A percentile compares a stretch with the other conserved stretches of the same genome.
phyloP scores from a whole-genome alignment of 139 green algal species.

The Nannochloris sp. region DNA sequence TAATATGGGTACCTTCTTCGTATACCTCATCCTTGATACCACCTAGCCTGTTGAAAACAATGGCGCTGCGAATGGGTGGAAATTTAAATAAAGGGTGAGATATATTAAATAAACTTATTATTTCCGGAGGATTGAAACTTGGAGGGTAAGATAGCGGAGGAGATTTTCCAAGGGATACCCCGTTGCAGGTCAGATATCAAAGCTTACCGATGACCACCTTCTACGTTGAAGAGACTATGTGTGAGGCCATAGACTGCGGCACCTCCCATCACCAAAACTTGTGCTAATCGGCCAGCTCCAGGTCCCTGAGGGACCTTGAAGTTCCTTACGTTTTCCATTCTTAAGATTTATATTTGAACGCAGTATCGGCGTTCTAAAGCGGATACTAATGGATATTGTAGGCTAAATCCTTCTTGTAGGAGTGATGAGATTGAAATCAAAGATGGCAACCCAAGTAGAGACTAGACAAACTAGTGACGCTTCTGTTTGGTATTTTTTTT shows the following conservation, averaged over 20 bases:
- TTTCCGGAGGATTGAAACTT: not conserved
- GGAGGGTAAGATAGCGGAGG: not conserved
- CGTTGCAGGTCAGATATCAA: not conserved
- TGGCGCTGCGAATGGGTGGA: constrained; percentile 48
- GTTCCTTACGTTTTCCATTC: constrained; percentile 33
- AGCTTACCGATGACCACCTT: constrained; percentile 82
- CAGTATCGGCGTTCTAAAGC: not conserved
- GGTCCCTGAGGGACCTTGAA: constrained; percentile 16
- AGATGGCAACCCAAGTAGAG: too few relatives aligned
- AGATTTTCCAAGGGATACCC: too few relatives aligned
- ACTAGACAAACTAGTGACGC: too few relatives aligned
- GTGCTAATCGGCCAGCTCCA: constrained; percentile 14
- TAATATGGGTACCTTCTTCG: constrained; percentile 92
- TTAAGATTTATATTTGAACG: not conserved
- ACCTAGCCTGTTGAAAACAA: constrained; percentile 95
- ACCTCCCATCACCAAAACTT: constrained; percentile 31
- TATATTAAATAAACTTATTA: not conserved
- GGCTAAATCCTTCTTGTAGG: not conserved
- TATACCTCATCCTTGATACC: constrained; percentile 96
- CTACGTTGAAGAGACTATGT: constrained; percentile 97
- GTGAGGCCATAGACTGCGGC: constrained; percentile 57
- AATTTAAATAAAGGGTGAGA: not conserved
- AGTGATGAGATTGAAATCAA: not conserved
- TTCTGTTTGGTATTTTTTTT: too few relatives aligned
- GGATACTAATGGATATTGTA: not conserved